Conservation (phyloP, 2,329 filamentous ascomycete species). For the Xylariales sp. region DNA sequence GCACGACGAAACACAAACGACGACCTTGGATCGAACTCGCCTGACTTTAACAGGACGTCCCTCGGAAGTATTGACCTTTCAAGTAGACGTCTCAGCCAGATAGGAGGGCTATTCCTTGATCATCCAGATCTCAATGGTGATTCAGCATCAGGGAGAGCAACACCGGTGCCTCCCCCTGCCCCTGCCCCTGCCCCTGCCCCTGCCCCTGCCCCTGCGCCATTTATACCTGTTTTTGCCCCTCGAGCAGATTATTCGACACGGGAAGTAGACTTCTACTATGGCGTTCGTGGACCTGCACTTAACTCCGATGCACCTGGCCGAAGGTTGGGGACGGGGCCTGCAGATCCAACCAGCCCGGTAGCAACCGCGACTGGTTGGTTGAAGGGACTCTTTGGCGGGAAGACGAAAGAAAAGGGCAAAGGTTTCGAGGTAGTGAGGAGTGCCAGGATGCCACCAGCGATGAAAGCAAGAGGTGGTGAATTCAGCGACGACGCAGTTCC, state of each 20-base stretch:
- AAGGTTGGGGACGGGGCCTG: constrained; percentile 87
- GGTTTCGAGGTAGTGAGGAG: constrained; percentile 96
- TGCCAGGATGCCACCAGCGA: constrained; percentile 75
- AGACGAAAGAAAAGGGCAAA: constrained; percentile 91
- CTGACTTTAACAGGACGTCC: constrained; percentile 30
- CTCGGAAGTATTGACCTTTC: constrained; percentile 33
- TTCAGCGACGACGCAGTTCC: constrained; percentile 63
- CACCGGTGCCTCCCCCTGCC: constrained; percentile 40
- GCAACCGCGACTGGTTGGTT: constrained; percentile 89
- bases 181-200: constrained; percentile 34
- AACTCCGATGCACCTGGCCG: constrained; percentile 76
- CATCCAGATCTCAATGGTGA: constrained; percentile 35
- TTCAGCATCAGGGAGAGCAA: constrained; percentile 34
- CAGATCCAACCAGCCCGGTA: constrained; percentile 88
- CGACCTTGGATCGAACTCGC: constrained; percentile 28
- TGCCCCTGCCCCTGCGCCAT: constrained; percentile 33
- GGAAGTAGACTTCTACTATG: constrained; percentile 96
- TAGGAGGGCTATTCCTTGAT: constrained; percentile 29
- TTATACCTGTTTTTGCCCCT: constrained; percentile 41
- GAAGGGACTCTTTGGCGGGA: constrained; percentile 70
- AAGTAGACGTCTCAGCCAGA: constrained; percentile 34
- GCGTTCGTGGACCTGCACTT: constrained; percentile 80
- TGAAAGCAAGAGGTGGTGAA: constrained; percentile 51
- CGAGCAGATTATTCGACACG: constrained; percentile 85
- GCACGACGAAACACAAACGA: constrained; percentile 62